A percentile compares a stretch with the other conserved stretches of the same genome.
phyloP scores from a whole-genome alignment of 2,329 filamentous ascomycete species.

The Colletotrichum costaricense region DNA sequence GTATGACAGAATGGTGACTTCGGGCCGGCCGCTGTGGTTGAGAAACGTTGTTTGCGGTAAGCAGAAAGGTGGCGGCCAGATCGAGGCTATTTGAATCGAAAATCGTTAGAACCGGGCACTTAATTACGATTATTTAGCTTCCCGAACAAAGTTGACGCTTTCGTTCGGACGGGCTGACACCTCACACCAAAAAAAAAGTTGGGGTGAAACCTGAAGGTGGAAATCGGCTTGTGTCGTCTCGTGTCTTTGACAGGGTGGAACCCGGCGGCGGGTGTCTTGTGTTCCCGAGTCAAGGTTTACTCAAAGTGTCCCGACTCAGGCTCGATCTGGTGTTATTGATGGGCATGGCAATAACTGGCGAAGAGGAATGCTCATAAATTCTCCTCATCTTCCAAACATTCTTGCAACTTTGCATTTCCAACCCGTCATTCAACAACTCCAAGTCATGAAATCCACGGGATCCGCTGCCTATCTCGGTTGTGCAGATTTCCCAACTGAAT shows the following conservation, averaged over 20 bases:
- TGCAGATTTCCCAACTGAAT: too few relatives aligned
- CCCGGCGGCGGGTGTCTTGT: slow-evolving; percentile 36
- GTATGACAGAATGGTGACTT: not conserved
- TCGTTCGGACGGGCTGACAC: not conserved
- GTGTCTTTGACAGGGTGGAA: slow-evolving; percentile 40
- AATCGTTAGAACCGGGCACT: not conserved
- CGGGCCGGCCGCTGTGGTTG: not conserved
- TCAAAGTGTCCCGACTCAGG: not conserved
- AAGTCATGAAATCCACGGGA: not conserved
- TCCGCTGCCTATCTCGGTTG: too few relatives aligned
- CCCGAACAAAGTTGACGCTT: not conserved
- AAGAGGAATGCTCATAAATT: too few relatives aligned
- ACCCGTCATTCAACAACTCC: too few relatives aligned
- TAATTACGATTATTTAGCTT: not conserved
- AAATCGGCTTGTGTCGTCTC: slow-evolving; percentile 36
- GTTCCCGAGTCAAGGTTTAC: slow-evolving; percentile 29
- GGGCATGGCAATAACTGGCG: too few relatives aligned
- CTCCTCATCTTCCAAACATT: too few relatives aligned
- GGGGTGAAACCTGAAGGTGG: not conserved
- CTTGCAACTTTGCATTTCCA: too few relatives aligned
- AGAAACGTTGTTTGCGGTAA: not conserved
- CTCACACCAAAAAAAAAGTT: not conserved
- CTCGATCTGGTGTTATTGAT: too few relatives aligned
- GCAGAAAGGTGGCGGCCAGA: not conserved
- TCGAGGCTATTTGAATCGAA: not conserved